phyloP scores from a whole-genome alignment of 129 eudicot genomes.

The Lonicera japonica region DNA sequence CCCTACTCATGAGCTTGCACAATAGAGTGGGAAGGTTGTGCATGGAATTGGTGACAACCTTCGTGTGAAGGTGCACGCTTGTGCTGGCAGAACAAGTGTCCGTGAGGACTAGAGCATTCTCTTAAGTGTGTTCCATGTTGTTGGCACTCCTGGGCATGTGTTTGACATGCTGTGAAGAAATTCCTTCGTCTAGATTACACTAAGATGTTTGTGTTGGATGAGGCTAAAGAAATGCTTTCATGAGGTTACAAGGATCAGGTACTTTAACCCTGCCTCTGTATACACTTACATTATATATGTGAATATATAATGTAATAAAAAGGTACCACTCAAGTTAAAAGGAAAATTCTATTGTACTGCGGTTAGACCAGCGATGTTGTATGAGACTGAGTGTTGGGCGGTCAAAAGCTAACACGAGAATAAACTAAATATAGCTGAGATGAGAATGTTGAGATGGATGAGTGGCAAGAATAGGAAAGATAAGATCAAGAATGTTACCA shows the following conservation, averaged over 20 bases:
- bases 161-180: constrained; percentile 20
- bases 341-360: no score
- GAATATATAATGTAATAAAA: no score
- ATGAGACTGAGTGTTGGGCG: no score
- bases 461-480: no score
- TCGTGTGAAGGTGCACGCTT: constrained; percentile 23
- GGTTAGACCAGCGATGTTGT: no score
- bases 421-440: no score
- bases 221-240: constrained; percentile 24
- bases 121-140: constrained; percentile 17
- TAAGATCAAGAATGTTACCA: no score
- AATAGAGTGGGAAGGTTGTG: constrained; percentile 21
- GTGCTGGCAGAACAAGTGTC: constrained; percentile 20
- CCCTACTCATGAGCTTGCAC: constrained; percentile 21
- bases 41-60: constrained; percentile 22
- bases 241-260: constrained; percentile 22
- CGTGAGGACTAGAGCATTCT: constrained; percentile 18
- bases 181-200: constrained; percentile 15
- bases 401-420: no score
- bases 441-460: no score
- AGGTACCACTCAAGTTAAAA: no score
- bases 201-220: constrained; percentile 20
- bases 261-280: neutral
- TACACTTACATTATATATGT: no score
- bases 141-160: constrained; percentile 25